Percentiles rank a stretch among this genome's conserved stretches.
Conservation (phyloP, 1,284 basidiomycete genomes). For the Kwoniella shivajii region DNA sequence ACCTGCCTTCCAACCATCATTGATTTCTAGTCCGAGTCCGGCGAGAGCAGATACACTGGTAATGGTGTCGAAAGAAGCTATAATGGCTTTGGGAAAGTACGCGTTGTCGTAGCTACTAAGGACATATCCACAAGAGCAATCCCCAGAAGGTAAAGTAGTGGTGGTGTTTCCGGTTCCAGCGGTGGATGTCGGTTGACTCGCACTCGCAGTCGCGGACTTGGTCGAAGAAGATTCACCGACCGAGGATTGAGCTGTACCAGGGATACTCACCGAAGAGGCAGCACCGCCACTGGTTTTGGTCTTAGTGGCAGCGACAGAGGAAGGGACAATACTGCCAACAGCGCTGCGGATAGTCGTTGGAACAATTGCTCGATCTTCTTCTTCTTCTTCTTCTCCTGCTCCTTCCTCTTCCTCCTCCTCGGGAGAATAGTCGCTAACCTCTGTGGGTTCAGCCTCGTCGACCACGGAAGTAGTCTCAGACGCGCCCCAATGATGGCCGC, state of each 20-base stretch:
- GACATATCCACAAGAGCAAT: slow-evolving; percentile 23
- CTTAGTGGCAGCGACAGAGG: neutral
- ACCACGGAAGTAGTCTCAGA: neutral
- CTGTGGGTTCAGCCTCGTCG: too few relatives aligned
- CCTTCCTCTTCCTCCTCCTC: neutral
- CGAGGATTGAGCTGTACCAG: neutral
- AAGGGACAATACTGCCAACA: neutral
- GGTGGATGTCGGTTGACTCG: neutral
- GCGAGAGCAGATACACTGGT: neutral
- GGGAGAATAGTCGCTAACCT: neutral
- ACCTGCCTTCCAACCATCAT: slow-evolving; percentile 4
- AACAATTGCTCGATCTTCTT: neutral
- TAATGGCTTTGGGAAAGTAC: slow-evolving; percentile 16
- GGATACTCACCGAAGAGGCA: neutral
- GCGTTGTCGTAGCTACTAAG: slow-evolving; percentile 14
- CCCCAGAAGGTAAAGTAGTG: neutral
- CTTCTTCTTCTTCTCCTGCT: neutral
- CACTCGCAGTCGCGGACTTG: neutral
- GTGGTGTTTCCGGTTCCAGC: neutral
- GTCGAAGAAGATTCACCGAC: neutral
- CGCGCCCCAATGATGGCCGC: neutral
- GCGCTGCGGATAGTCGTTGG: neutral
- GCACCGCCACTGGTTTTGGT: neutral
- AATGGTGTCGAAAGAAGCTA: slow-evolving; percentile 4
- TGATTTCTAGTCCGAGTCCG: neutral